Evolutionary conservation across 2,329 filamentous ascomycete genomes (phyloP), one percentile per base, ranked within the genome.

Genomic region (Cercospora berteroae): DNA sequence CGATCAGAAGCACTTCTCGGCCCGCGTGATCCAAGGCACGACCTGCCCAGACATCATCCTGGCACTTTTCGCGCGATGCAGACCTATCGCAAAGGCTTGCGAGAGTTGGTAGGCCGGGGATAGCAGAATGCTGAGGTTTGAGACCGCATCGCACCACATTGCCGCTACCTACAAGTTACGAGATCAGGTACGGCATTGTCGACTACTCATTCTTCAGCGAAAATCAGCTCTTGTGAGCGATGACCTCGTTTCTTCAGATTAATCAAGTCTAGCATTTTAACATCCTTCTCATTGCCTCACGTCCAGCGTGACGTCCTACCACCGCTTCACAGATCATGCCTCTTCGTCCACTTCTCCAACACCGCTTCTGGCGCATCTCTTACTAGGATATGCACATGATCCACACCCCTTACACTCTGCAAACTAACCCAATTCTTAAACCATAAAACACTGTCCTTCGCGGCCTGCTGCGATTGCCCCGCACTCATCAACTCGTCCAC

Each of bases 391-490:
- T 87, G 85, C 6, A 87, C 79, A 79, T 87, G 85, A 71, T 87
- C 85, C 33, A 87, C 76, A 0, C 83, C 83, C 63, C 86, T 79
- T 56, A 89, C 86, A 71, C 86, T 88, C 77, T 89, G 87, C 76
- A 89, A 73, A 42, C 82, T 82, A 8, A 83, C 84, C 81, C 86
- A 88, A 72, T 89, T 89, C 81, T 88, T 89, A 74, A 89, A 89
- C 87, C 87, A 89, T 66, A 87, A 74, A 25, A 89, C 83, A 70
- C 83, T 82, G 20, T 82, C 81, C 23, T 69, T 56, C 3, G 66
- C 72, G 12, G n/a, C 60, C 6, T 18, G 2, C 4, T 25, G 10
- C 31, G n/a, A 23, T 36, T 36, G 16, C 8, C 27, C 29, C 27
- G 27, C 33, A 16, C 42, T 66, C 1, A 12, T 13, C 68, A 84